These are phyloP conservation scores for Salvia rosmarinus DNA, from an alignment of 257 asterid genomes.

Conservation along the genomic window DNA sequence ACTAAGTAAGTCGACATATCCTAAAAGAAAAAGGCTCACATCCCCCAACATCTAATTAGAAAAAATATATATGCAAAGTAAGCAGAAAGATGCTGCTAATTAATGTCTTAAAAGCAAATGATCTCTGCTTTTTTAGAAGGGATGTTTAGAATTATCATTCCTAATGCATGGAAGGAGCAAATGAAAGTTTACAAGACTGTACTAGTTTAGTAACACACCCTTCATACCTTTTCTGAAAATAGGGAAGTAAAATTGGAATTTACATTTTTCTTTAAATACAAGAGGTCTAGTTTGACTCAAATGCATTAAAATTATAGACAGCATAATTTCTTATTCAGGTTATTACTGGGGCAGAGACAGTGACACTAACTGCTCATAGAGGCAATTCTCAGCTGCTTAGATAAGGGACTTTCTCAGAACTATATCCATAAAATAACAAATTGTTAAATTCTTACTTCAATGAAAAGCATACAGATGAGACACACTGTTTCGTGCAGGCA, in stretches of 20 bases:
- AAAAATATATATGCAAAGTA: conserved; percentile 6
- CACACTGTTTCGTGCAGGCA: neutral
- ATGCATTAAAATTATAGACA: neutral
- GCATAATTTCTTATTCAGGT: neutral
- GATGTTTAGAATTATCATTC: neutral
- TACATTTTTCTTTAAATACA: neutral
- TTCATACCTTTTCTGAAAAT: neutral
- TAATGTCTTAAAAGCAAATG: conserved; percentile 1
- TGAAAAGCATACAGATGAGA: neutral
- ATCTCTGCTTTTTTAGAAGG: neutral
- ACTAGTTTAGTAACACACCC: neutral
- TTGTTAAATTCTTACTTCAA: neutral
- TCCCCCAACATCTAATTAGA: neutral
- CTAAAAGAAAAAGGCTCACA: conserved; percentile 12
- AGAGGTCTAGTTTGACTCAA: neutral
- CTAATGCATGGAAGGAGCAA: neutral
- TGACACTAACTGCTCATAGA: neutral
- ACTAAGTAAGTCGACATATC: conserved; percentile 5
- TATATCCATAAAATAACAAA: neutral
- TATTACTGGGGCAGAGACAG: neutral
- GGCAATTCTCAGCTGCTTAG: neutral
- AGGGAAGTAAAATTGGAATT: neutral
- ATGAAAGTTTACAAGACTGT: neutral
- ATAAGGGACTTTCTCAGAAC: neutral
- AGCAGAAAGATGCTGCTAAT: neutral